Evolutionary conservation across 495 filamentous ascomycete species (phyloP).

Genomic region (Cercophora newfieldiana): DNA sequence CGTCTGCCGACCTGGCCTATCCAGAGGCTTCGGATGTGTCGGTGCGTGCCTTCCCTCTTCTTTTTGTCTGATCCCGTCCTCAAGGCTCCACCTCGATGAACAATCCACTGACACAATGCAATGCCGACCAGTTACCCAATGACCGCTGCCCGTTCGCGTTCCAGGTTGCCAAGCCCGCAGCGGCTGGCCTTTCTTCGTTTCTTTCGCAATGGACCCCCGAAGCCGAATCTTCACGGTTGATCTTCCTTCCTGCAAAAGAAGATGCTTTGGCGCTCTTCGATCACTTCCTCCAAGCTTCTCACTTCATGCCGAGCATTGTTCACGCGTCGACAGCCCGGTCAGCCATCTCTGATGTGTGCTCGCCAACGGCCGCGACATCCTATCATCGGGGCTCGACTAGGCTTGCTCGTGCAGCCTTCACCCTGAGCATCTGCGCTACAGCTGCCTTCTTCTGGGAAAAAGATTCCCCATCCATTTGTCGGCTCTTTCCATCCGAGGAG

Average conservation of each 20-base stretch:
- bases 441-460: conserved; percentile 42
- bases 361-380: conserved; percentile 25
- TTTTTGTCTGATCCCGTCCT: no score
- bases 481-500: conserved; percentile 32
- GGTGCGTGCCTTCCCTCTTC: no score
- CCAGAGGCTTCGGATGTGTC: neutral
- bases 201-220: neutral
- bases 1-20: neutral
- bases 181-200: neutral
- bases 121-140: neutral
- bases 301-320: conserved; percentile 11
- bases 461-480: neutral
- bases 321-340: conserved; percentile 24
- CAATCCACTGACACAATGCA: no score
- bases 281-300: conserved; percentile 15
- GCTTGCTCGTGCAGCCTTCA: conserved; percentile 36
- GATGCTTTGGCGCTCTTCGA: conserved; percentile 34
- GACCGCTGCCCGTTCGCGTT: neutral
- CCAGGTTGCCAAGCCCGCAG: neutral
- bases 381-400: neutral
- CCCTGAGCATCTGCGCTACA: conserved; percentile 47
- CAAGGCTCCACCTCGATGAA: no score
- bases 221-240: neutral
- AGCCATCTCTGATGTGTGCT: conserved; percentile 33
- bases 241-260: conserved; percentile 4